Conservation (phyloP, 23 red algal species). For the Gracilaria gracilis region DNA sequence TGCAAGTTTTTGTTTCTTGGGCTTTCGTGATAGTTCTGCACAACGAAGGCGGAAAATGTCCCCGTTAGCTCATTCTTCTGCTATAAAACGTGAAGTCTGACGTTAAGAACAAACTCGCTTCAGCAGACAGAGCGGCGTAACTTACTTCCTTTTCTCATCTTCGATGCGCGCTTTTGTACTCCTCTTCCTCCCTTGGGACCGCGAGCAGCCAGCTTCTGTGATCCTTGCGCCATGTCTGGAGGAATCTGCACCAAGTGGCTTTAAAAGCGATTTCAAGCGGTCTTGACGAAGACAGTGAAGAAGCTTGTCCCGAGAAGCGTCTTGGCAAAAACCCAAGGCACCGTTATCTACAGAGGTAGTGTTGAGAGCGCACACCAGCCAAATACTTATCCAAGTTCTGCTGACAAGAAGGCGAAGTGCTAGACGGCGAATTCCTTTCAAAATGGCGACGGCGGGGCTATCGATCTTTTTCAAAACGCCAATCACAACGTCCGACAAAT, state of each 20-base stretch:
- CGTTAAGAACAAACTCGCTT: neutral
- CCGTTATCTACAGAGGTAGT: too few species aligned
- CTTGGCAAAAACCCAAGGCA: too few species aligned
- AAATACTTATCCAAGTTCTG: too few species aligned
- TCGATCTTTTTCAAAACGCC: too few species aligned
- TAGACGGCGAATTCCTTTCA: too few species aligned
- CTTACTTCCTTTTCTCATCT: conserved; percentile 68
- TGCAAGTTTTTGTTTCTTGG: conserved; percentile 52
- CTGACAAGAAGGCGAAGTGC: too few species aligned
- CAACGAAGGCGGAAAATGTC: neutral
- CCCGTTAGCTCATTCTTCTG: conserved; percentile 8
- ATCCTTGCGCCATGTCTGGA: conserved; percentile 49
- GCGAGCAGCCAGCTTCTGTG: conserved; percentile 15
- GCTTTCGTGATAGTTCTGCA: conserved; percentile 50
- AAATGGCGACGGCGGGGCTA: too few species aligned
- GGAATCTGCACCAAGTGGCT: too few species aligned
- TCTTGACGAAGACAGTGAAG: neutral
- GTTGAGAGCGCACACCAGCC: too few species aligned
- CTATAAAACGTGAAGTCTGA: neutral
- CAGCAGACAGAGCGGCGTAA: neutral
- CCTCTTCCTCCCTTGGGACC: conserved; percentile 37
- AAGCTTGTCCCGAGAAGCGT: neutral
- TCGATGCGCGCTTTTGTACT: conserved; percentile 44
- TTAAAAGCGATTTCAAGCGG: too few species aligned
- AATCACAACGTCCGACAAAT: too few species aligned